A percentile compares a stretch with the other conserved stretches of the same genome.
phyloP scores from a whole-genome alignment of 257 asterid species.

The Lavandula angustifolia region DNA sequence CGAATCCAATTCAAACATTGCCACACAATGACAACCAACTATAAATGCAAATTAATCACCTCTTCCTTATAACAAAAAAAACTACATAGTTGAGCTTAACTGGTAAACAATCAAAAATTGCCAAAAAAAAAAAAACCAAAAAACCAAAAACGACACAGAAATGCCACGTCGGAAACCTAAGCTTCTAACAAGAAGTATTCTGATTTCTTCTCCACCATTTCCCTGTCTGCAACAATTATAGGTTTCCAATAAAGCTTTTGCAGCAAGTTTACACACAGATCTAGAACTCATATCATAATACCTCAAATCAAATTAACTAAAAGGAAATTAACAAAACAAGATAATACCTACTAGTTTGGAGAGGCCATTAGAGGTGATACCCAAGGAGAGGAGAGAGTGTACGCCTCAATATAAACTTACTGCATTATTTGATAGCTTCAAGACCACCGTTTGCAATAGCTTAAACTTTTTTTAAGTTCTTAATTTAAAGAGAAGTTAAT shows the following conservation, averaged over 20 bases:
- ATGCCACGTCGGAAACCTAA: constrained; percentile 68
- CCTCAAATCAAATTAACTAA: background rate
- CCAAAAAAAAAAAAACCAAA: too few species aligned
- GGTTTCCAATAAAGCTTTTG: constrained; percentile 74
- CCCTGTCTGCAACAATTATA: constrained; percentile 71
- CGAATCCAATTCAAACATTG: constrained; percentile 14
- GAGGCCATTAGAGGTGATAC: constrained; percentile 73
- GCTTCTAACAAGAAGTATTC: constrained; percentile 79
- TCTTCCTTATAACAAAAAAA: background rate
- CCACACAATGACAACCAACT: constrained; percentile 10
- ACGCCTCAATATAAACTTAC: constrained; percentile 84
- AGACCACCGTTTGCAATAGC: too few species aligned
- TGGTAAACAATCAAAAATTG: background rate
- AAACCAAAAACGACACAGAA: constrained; percentile 92
- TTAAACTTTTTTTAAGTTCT: too few species aligned
- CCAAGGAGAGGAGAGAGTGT: constrained; percentile 91
- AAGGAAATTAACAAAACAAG: background rate
- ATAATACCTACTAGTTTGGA: constrained; percentile 52
- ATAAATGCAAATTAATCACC: background rate
- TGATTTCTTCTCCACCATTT: constrained; percentile 85
- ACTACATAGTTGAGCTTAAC: background rate
- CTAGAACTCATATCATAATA: background rate
- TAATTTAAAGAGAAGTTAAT: too few species aligned
- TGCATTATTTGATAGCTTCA: constrained; percentile 71
- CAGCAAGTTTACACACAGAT: constrained; percentile 42